A percentile compares a stretch with the other conserved stretches of the same genome.
Conservation (phyloP, 2,329 filamentous ascomycete genomes). For the Phaeosphaeria sp. region DNA sequence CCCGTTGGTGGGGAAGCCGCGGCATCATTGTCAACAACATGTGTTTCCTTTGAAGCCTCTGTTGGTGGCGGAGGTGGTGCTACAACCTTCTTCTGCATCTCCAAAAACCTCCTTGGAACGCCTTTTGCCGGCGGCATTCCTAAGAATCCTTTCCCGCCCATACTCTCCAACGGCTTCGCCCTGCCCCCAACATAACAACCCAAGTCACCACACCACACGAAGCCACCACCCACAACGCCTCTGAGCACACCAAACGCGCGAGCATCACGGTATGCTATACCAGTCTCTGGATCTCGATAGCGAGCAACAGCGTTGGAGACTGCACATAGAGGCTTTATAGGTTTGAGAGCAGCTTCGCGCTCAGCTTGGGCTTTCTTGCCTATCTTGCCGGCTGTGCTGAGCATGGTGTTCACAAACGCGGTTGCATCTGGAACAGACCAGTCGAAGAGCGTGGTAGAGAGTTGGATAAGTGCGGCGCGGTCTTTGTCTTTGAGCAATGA, state of each 20-base stretch:
- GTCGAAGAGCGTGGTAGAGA: conserved; percentile 53
- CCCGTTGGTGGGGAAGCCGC: background rate
- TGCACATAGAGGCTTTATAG: conserved; percentile 63
- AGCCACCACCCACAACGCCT: conserved; percentile 73
- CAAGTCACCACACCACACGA: conserved; percentile 80
- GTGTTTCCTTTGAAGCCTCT: background rate
- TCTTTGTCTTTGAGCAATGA: conserved; percentile 43
- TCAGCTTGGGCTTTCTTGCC: conserved; percentile 49
- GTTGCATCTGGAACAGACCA: conserved; percentile 40
- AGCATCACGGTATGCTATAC: conserved; percentile 78
- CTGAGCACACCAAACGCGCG: conserved; percentile 84
- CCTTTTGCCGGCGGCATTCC: conserved; percentile 70
- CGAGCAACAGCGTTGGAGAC: conserved; percentile 83
- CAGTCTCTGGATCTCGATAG: conserved; percentile 85
- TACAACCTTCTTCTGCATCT: conserved; percentile 31
- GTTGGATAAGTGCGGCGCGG: conserved; percentile 61
- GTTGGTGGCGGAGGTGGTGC: background rate
- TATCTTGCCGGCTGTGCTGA: conserved; percentile 52
- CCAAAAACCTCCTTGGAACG: conserved; percentile 77
- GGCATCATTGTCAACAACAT: background rate
- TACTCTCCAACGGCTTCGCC: conserved; percentile 38
- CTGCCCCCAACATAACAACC: conserved; percentile 80
- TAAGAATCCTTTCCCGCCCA: conserved; percentile 42
- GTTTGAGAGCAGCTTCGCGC: conserved; percentile 33
- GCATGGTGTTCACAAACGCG: conserved; percentile 44